These are phyloP conservation scores for Phoma sp. DNA, from an alignment of 2,329 filamentous ascomycete species.

Conservation along the genomic window DNA sequence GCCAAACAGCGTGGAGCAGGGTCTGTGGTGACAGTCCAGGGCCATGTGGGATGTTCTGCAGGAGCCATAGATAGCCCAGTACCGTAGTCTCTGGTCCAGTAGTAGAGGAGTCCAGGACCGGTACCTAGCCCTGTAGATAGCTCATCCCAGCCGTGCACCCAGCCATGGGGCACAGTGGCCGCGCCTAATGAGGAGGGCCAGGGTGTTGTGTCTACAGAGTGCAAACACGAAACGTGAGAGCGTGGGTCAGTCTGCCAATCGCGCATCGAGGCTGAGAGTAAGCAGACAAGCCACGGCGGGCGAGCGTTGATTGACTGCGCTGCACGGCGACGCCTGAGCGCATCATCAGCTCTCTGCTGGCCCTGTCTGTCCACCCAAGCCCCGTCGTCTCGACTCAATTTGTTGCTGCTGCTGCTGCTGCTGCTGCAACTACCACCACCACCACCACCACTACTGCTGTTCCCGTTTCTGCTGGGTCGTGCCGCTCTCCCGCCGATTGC, in stretches of 20 bases:
- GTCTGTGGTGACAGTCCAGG: not conserved
- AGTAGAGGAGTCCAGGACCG: too few relatives aligned
- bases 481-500: constrained; percentile 10
- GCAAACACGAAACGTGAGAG: not conserved
- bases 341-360: constrained; percentile 9
- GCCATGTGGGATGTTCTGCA: constrained; percentile 11
- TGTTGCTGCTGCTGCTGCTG: not conserved
- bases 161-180: constrained; percentile 1
- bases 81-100: too few relatives aligned
- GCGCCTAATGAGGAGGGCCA: constrained; percentile 3
- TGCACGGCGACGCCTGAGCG: not conserved
- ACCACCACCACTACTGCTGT: not conserved
- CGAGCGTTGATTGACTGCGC: not conserved
- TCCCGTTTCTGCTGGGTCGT: constrained; percentile 9
- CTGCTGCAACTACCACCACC: not conserved
- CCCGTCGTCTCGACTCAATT: not conserved
- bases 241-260: constrained; percentile 2
- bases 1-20: not conserved
- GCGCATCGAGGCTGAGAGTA: constrained; percentile 2
- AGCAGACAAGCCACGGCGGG: not conserved
- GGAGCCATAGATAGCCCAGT: not conserved
- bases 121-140: too few relatives aligned
- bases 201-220: not conserved
- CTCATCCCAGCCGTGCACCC: not conserved
- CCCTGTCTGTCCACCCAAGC: not conserved